Base-by-base conservation (phyloP, 345 rosid species). In the Cardamine resedifolia region DNA sequence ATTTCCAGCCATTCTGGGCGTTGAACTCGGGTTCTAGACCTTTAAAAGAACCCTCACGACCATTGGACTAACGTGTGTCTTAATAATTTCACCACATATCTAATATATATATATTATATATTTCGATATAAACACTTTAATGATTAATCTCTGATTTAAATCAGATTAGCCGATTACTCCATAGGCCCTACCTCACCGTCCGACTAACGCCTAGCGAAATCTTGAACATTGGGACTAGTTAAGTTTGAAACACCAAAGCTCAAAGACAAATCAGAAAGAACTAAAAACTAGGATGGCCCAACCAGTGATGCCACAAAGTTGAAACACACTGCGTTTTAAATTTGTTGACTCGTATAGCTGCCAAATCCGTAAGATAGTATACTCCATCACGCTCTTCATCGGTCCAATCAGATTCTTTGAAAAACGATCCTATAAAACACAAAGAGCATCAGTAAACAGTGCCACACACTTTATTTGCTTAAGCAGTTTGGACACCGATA, bases 381-480 rank as follows among this genome's bases (percentile, higher is more conserved):
- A 50, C 56, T 3, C 56, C 30, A 21, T 49, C n/a, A 23, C 26
- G 53, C 7, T 48, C 53, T 20, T 10, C 2, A 23, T 7, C 55
- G 7, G 55, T 50, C 49, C 20, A 44, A 44, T 44, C 49, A 16
- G 49, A 1, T 4, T 44, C 49, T 20, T 44, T 10, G 20, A 6
- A 44, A 44, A 44, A n/a, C 20, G 49, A 20, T 44, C 49, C 49
- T 44, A 1, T 7, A 44, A 44, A 44, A 44, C 20, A 7, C 49
- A 44, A 2, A n/a, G 1, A 3, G 20, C 1, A n/a, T 44, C 20
- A 6, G 49, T 44, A 0, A 44, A 6, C 0, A 44, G 2, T 0
- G 49, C 49, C 0, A 44, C 6, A 6, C 49, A 6, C 0, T 44
- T 1, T 0, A 8, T 5, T 2, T 44, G 49, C 1, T 6, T 16